Percentiles rank a stretch among this genome's conserved stretches.
Conservation (phyloP, 2,329 filamentous ascomycete genomes). For the Penicillium glabrum region DNA sequence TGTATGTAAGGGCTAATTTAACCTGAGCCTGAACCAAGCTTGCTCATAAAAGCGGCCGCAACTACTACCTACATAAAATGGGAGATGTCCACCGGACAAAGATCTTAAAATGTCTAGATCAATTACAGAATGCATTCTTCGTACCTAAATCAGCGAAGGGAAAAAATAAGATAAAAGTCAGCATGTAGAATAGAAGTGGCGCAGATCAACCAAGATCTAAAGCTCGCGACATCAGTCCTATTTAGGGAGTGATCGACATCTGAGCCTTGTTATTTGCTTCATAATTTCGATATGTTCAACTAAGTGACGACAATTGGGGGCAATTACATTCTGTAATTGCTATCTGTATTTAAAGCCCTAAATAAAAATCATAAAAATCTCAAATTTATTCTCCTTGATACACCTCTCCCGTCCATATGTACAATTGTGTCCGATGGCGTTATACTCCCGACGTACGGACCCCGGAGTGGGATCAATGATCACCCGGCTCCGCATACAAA, state of each 20-base stretch:
- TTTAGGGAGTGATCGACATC: neutral
- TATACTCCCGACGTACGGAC: conserved; percentile 12
- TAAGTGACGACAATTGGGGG: neutral
- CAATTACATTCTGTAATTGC: too few species aligned
- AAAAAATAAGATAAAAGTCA: neutral
- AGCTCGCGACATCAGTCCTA: conserved; percentile 5
- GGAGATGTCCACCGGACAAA: too few species aligned
- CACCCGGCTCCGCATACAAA: conserved; percentile 22
- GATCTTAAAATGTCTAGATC: neutral
- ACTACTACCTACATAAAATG: too few species aligned
- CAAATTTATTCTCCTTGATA: neutral
- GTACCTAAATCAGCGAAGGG: neutral
- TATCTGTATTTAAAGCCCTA: too few species aligned
- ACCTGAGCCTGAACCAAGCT: too few species aligned
- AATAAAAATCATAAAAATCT: too few species aligned
- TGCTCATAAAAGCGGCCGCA: too few species aligned
- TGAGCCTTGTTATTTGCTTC: neutral
- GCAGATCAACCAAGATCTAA: neutral
- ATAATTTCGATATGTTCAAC: neutral
- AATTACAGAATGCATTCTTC: neutral
- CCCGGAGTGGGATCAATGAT: conserved; percentile 25
- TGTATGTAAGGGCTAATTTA: too few species aligned
- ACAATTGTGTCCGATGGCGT: neutral
- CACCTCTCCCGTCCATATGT: neutral
- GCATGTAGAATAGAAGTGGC: neutral